Evolutionary conservation across 2,329 filamentous ascomycete species (phyloP).

Genomic region (Dissoconium aciculare): DNA sequence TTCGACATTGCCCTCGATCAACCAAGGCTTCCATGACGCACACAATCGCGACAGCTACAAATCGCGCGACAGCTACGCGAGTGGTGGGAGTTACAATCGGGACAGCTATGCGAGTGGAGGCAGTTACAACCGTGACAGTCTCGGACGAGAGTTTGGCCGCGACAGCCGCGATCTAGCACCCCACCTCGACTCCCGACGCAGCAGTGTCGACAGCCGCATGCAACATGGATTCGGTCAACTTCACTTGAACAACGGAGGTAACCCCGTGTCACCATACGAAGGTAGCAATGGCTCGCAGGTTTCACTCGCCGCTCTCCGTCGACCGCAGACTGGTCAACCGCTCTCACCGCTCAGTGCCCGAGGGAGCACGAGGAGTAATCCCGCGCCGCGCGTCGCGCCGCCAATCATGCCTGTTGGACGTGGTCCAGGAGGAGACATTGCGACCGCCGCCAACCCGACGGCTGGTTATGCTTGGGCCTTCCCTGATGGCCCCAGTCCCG

Average conservation of each 20-base stretch:
- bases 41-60: slow-evolving; percentile 30
- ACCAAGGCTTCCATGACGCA: slow-evolving; percentile 34
- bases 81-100: slow-evolving; percentile 9
- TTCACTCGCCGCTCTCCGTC: slow-evolving; percentile 56
- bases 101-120: slow-evolving; percentile 6
- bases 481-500: slow-evolving; percentile 52
- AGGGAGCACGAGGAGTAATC: slow-evolving; percentile 21
- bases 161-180: slow-evolving; percentile 31
- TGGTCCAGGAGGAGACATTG: slow-evolving; percentile 48
- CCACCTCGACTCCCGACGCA: slow-evolving; percentile 47
- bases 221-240: slow-evolving; percentile 57
- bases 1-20: slow-evolving; percentile 39
- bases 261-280: slow-evolving; percentile 55
- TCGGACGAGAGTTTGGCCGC: slow-evolving; percentile 14
- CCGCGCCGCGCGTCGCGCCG: slow-evolving; percentile 50
- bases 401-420: slow-evolving; percentile 56
- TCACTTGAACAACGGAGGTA: slow-evolving; percentile 38
- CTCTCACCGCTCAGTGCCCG: slow-evolving; percentile 30
- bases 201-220: slow-evolving; percentile 68
- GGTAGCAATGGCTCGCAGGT: slow-evolving; percentile 64
- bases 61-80: slow-evolving; percentile 2
- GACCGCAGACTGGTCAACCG: slow-evolving; percentile 31
- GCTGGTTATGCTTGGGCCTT: slow-evolving; percentile 78
- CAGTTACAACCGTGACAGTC: slow-evolving; percentile 13
- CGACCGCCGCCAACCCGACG: slow-evolving; percentile 57